A percentile compares a stretch with the other conserved stretches of the same genome.
Conservation (phyloP, 2,329 filamentous ascomycete genomes). For the Venturia nashicola region DNA sequence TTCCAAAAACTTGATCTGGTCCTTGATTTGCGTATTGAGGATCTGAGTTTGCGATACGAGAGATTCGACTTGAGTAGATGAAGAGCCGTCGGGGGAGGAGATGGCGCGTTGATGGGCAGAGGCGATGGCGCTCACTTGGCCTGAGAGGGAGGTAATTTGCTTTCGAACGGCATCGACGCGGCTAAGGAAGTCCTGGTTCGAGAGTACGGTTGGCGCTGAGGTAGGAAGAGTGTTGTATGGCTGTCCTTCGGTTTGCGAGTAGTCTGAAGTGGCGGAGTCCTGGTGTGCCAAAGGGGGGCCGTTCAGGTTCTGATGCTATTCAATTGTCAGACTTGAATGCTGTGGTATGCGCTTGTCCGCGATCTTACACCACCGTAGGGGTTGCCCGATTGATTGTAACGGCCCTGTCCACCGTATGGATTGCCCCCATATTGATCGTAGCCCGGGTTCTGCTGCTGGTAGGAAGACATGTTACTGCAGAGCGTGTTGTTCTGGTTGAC, state of each 20-base stretch:
- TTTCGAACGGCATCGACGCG: conserved; percentile 55
- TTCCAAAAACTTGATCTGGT: conserved; percentile 67
- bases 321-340: not conserved
- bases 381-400: conserved; percentile 25
- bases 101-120: conserved; percentile 61
- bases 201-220: conserved; percentile 32
- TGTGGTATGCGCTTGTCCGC: conserved; percentile 13
- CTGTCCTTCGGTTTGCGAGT: conserved; percentile 16
- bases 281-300: conserved; percentile 21
- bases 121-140: conserved; percentile 54
- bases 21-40: conserved; percentile 63
- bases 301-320: conserved; percentile 9
- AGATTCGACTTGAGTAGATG: conserved; percentile 48
- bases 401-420: conserved; percentile 44
- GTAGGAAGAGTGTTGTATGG: not conserved
- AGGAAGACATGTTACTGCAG: not conserved
- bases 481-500: not conserved
- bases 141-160: conserved; percentile 55
- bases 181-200: conserved; percentile 54
- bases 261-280: conserved; percentile 25
- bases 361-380: conserved; percentile 18
- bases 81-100: conserved; percentile 45
- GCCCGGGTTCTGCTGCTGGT: not conserved
- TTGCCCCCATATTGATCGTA: conserved; percentile 48
- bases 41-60: conserved; percentile 58